Percentiles rank a stretch among this genome's conserved stretches.
Conservation (phyloP, 2,329 filamentous ascomycete species). For the Ophiostoma montium region DNA sequence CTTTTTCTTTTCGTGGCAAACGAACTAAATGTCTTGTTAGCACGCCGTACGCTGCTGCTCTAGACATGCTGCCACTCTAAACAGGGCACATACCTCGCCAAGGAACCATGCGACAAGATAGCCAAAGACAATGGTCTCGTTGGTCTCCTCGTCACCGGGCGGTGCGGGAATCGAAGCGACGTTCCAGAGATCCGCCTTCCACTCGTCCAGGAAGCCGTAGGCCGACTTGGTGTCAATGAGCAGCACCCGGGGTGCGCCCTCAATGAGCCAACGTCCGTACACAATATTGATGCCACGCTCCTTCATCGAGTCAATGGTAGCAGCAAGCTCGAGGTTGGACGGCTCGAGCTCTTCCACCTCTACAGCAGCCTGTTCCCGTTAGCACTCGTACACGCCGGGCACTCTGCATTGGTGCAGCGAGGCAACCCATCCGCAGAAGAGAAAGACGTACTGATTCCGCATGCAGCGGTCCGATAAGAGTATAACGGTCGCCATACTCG, state of each 20-base stretch:
- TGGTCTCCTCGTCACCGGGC: constrained; percentile 82
- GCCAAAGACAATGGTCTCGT: constrained; percentile 93
- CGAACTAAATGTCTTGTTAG: constrained; percentile 45
- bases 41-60: too few species aligned
- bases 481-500: constrained; percentile 97
- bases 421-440: not conserved
- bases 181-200: constrained; percentile 94
- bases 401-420: not conserved
- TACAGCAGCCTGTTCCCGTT: constrained; percentile 61
- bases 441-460: constrained; percentile 54
- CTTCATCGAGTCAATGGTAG: constrained; percentile 84
- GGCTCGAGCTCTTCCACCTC: constrained; percentile 92
- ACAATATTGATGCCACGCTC: constrained; percentile 79
- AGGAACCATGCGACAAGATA: constrained; percentile 97
- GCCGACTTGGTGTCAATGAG: constrained; percentile 92
- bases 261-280: constrained; percentile 95
- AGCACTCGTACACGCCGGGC: too few species aligned
- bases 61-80: too few species aligned
- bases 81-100: constrained; percentile 55
- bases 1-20: constrained; percentile 78
- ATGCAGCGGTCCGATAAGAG: constrained; percentile 87
- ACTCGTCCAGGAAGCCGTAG: constrained; percentile 83
- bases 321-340: constrained; percentile 60
- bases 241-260: constrained; percentile 84
- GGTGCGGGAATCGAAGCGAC: constrained; percentile 87